phyloP scores from a whole-genome alignment of 371 early-diverging fungal genomes.

The Gilbertella persicaria region DNA sequence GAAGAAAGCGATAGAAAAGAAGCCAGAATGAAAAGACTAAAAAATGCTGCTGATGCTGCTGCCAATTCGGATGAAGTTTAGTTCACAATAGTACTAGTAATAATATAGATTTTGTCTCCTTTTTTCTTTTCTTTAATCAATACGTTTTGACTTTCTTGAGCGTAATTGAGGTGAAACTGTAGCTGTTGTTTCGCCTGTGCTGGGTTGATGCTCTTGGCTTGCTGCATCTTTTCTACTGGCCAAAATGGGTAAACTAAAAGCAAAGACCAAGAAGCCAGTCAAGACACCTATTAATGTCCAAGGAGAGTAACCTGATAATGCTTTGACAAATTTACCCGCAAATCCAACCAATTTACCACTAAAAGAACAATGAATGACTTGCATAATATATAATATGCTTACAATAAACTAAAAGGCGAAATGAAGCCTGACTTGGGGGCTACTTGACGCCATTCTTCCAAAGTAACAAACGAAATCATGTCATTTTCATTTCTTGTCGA shows the following conservation, averaged over 20 bases:
- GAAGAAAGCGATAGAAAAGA: constrained; percentile 28
- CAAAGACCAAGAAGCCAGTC: constrained; percentile 23
- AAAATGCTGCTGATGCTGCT: constrained; percentile 1
- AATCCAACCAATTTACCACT: constrained; percentile 38
- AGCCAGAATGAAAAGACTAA: constrained; percentile 17
- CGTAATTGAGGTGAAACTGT: constrained; percentile 1
- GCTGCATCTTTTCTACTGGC: constrained; percentile 5
- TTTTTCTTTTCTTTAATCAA: constrained; percentile 20
- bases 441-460: constrained; percentile 39
- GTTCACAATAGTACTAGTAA: too few relatives aligned
- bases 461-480: constrained; percentile 24
- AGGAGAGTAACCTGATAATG: constrained; percentile 32
- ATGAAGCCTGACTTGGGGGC: constrained; percentile 29
- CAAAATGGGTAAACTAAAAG: constrained; percentile 17
- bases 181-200: background rate
- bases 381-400: too few relatives aligned
- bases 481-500: constrained; percentile 17
- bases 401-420: constrained; percentile 48
- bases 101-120: background rate
- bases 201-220: background rate
- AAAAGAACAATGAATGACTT: background rate
- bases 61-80: too few relatives aligned
- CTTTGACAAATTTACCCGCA: constrained; percentile 34
- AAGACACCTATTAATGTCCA: constrained; percentile 30
- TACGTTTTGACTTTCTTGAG: constrained; percentile 25